phyloP scores from a whole-genome alignment of 352 stramenopile genomes.

The Phytophthora fragariaefolia region DNA sequence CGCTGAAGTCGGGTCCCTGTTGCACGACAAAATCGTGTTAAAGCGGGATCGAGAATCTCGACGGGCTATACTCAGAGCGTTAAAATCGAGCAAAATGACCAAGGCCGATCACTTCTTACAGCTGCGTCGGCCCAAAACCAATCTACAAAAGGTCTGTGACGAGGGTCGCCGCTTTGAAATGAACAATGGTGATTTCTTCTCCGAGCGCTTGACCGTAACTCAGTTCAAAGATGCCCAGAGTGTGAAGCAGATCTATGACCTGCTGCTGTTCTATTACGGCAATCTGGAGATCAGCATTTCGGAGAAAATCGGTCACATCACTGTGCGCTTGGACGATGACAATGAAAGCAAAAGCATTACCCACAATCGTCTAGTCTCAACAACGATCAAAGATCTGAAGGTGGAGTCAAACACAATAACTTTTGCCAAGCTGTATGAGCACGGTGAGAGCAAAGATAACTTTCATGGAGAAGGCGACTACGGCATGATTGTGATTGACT shows the following conservation, averaged over 20 bases:
- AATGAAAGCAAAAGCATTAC: constrained; percentile 46
- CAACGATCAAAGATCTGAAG: constrained; percentile 36
- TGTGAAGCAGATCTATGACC: constrained; percentile 60
- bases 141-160: constrained; percentile 31
- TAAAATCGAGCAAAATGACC: constrained; percentile 40
- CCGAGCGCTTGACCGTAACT: constrained; percentile 50
- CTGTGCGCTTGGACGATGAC: constrained; percentile 65
- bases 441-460: constrained; percentile 15
- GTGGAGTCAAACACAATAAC: constrained; percentile 51
- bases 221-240: constrained; percentile 48
- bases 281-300: constrained; percentile 74
- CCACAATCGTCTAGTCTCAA: constrained; percentile 58
- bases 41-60: constrained; percentile 24
- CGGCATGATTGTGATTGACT: constrained; percentile 47
- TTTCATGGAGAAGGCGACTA: constrained; percentile 37
- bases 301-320: constrained; percentile 61
- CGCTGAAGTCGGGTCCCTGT: constrained; percentile 19
- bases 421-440: constrained; percentile 42
- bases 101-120: constrained; percentile 34
- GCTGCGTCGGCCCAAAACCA: constrained; percentile 23
- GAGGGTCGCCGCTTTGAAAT: constrained; percentile 53
- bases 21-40: constrained; percentile 26
- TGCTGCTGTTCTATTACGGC: constrained; percentile 55
- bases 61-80: constrained; percentile 8
- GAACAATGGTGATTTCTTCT: constrained; percentile 49